Base-by-base conservation (phyloP, 1,139 yeast genomes). In the Hyphopichia fennica region DNA sequence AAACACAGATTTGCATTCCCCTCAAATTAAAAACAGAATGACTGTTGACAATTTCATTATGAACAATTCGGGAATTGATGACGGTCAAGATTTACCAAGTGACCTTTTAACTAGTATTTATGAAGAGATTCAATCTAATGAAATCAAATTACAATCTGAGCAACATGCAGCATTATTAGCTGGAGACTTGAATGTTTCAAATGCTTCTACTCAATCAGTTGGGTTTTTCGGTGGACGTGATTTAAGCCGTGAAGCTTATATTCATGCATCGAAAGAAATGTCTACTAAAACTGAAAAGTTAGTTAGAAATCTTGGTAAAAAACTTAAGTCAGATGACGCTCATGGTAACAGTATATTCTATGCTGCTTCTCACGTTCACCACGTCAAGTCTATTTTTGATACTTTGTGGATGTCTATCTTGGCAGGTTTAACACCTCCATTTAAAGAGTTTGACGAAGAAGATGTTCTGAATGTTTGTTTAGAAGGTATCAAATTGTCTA, bases 341-440 rank as follows among this genome's bases (percentile, higher is more conserved):
- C 56, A 56, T 34, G 62, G 60, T 10, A 63, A 64, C 16, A 35
- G 45, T 17, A 59, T 65, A 1, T 73, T 69, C 41, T 68, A 71
- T 46, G 72, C 68, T 4, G 79, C 96, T 0, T 83, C 93, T 3
- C 93, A 87, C 58, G 81, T 88, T 16, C 95, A 89, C 50, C 97
- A 93, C 60, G 96, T 91, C 18, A 86, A 81, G 56, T 93, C 97
- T 1, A 88, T 95, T 59, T 93, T 93, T 65, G 97, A 91, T 55
- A 89, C 89, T 13, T 72, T 88, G 39, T 95, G 99, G 99, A 90
- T 93, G 97, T 89, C 97, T 0, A 79, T 93, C 41, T 72, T 95
- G 51, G 99, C 97, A 5, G 97, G 96, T 0, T 74, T 95, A 41
- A 89, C 97, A 0, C 95, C 95, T 3, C 95, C 96, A 4, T 89